phyloP scores from a whole-genome alignment of 208 protist genomes.

The Leptomonas pyrrhocoris region DNA sequence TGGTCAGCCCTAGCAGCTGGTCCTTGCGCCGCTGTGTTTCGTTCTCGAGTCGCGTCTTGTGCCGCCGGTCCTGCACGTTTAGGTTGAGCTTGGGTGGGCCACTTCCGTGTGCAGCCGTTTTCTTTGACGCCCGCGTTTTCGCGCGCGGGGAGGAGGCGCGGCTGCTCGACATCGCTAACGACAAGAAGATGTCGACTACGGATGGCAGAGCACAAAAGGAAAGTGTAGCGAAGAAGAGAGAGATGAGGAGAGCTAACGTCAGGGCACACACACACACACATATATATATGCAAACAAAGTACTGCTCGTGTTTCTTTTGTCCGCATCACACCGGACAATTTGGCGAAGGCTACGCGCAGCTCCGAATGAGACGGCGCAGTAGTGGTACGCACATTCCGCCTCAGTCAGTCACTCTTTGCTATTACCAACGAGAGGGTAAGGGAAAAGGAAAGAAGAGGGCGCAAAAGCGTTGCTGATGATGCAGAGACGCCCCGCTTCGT shows the following conservation, averaged over 20 bases:
- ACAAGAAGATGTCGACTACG: not conserved
- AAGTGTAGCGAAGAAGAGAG: not conserved
- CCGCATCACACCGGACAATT: no score
- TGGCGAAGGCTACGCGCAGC: no score
- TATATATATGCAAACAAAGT: no score
- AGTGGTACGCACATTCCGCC: no score
- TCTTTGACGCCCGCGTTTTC: constrained; percentile 5
- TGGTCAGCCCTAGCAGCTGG: constrained; percentile 55
- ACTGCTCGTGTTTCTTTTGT: no score
- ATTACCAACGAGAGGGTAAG: no score
- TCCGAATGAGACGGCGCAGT: no score
- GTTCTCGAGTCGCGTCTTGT: constrained; percentile 55
- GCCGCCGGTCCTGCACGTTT: constrained; percentile 72
- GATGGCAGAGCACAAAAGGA: not conserved
- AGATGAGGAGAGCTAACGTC: not conserved
- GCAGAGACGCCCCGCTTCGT: no score
- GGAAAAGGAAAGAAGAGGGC: no score
- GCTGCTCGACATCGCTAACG: constrained; percentile 2
- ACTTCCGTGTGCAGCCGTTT: not conserved
- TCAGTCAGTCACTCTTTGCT: no score
- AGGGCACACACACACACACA: not conserved
- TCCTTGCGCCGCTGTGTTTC: constrained; percentile 58
- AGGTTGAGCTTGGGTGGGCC: constrained; percentile 33
- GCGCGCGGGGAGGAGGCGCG: not conserved
- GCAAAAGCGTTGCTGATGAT: no score